These are phyloP conservation scores for Vaccinium corymbosum DNA, from an alignment of 148 eudicot genomes.

Conservation along the genomic window DNA sequence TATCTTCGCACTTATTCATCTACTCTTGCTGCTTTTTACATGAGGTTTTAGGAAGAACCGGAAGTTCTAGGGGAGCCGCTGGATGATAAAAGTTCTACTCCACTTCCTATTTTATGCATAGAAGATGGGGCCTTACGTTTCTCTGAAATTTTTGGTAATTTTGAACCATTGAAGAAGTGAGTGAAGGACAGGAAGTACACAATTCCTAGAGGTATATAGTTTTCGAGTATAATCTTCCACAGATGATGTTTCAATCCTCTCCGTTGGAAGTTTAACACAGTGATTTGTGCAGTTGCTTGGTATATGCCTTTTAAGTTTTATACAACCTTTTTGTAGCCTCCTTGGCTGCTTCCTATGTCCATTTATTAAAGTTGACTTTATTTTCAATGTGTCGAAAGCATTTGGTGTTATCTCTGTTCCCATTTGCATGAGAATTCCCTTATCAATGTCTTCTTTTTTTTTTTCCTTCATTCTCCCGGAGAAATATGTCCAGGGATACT, in stretches of 20 bases:
- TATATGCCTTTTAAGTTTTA: neutral
- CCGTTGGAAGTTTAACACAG: neutral
- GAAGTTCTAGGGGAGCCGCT: slow-evolving; percentile 31
- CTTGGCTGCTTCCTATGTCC: neutral
- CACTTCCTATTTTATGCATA: slow-evolving; percentile 68
- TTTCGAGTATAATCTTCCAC: slow-evolving; percentile 1
- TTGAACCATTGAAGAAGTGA: slow-evolving; percentile 54
- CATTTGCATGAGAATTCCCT: neutral
- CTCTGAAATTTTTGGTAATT: slow-evolving; percentile 93
- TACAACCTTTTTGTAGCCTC: slow-evolving; percentile 3
- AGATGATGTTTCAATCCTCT: slow-evolving; percentile 6
- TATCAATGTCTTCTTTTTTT: neutral
- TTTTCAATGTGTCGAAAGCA: neutral
- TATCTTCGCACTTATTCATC: slow-evolving; percentile 8
- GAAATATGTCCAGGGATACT: slow-evolving; percentile 52
- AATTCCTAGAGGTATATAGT: slow-evolving; percentile 60
- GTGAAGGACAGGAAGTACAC: slow-evolving; percentile 54
- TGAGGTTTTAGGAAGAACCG: slow-evolving; percentile 48
- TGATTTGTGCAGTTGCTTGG: neutral
- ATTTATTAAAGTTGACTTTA: neutral
- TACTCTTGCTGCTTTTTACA: neutral
- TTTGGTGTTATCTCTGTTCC: neutral
- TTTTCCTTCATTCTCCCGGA: slow-evolving; percentile 33
- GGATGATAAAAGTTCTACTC: slow-evolving; percentile 33
- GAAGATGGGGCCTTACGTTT: slow-evolving; percentile 81